Evolutionary conservation across 495 filamentous ascomycete genomes (phyloP).

Genomic region (Paragyromitra xinjiangensis): DNA sequence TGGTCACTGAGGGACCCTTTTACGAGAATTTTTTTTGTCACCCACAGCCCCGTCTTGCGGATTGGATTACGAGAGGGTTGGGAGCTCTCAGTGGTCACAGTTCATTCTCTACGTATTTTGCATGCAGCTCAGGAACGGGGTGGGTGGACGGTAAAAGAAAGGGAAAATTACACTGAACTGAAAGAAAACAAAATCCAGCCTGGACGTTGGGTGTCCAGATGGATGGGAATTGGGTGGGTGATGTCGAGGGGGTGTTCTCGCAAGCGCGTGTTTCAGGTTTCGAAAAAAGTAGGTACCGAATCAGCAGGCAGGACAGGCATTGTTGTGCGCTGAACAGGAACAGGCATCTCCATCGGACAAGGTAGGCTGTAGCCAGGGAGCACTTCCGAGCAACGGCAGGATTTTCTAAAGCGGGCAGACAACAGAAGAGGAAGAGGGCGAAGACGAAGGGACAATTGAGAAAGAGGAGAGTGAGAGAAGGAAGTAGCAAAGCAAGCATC

Average conservation of each 20-base stretch:
- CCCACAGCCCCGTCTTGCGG: conserved; percentile 43
- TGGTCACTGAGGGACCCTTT: conserved; percentile 16
- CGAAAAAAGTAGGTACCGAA: conserved; percentile 52
- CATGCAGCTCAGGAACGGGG: conserved; percentile 48
- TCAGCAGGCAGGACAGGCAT: conserved; percentile 50
- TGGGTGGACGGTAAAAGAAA: conserved; percentile 47
- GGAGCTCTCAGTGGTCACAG: conserved; percentile 42
- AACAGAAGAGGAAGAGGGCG: conserved; percentile 33
- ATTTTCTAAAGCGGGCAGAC: conserved; percentile 45
- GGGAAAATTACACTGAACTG: conserved; percentile 45
- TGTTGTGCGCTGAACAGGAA: conserved; percentile 53
- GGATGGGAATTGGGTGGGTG: conserved; percentile 51
- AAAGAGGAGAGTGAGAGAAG: conserved; percentile 21
- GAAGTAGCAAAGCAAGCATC: conserved; percentile 37
- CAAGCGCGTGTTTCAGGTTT: conserved; percentile 58
- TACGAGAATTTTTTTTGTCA: conserved; percentile 45
- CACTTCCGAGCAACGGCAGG: conserved; percentile 30
- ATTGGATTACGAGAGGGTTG: conserved; percentile 42
- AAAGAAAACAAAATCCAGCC: conserved; percentile 50
- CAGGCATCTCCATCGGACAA: conserved; percentile 55
- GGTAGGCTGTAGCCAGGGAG: conserved; percentile 45
- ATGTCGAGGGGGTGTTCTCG: conserved; percentile 52
- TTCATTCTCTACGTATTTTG: conserved; percentile 49
- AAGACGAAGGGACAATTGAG: background rate
- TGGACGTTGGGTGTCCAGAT: conserved; percentile 50